phyloP scores from a whole-genome alignment of 257 asterid species.

The Haberlea rhodopensis region DNA sequence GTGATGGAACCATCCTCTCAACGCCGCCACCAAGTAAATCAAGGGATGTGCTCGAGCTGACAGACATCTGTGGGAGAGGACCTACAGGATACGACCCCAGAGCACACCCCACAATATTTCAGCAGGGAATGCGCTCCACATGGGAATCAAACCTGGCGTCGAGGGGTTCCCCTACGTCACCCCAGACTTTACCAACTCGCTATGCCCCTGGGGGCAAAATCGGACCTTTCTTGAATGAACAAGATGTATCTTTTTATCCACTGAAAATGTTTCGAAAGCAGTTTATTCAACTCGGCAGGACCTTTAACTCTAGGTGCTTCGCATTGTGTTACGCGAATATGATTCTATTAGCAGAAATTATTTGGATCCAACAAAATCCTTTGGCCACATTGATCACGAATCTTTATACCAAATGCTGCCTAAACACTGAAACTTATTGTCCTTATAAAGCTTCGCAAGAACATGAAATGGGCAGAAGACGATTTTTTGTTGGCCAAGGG shows the following conservation, averaged over 20 bases:
- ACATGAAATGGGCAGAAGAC: slow-evolving; percentile 37
- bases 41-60: no score
- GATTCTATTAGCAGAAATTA: slow-evolving; percentile 51
- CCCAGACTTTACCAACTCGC: no score
- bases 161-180: no score
- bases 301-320: slow-evolving; percentile 63
- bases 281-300: slow-evolving; percentile 65
- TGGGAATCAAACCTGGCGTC: no score
- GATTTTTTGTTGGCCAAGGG: slow-evolving; percentile 61
- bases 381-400: slow-evolving; percentile 41
- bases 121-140: no score
- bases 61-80: no score
- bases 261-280: slow-evolving; percentile 5
- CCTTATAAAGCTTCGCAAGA: slow-evolving; percentile 62
- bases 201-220: no score
- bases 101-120: no score
- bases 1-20: no score
- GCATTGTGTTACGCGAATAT: slow-evolving; percentile 69
- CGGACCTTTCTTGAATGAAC: slow-evolving; percentile 27
- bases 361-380: slow-evolving; percentile 32
- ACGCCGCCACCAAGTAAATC: no score
- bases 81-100: no score
- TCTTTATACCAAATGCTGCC: slow-evolving; percentile 72
- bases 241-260: slow-evolving; percentile 14
- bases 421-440: slow-evolving; percentile 53